Conservation (phyloP, 2,329 filamentous ascomycete genomes). For the Zalaria obscura region DNA sequence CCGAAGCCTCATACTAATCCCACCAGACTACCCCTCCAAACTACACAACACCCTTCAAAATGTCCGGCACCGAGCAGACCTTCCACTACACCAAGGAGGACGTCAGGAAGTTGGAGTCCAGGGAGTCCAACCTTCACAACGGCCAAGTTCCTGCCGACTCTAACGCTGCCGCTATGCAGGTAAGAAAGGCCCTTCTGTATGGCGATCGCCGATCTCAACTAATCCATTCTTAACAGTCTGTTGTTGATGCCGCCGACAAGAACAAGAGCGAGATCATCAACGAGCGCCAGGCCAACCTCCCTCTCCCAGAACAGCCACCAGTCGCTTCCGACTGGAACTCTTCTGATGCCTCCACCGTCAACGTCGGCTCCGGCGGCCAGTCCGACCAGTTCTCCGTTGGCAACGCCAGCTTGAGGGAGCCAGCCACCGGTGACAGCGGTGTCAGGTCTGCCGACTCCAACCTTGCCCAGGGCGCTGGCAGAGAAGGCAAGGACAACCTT, state of each 20-base stretch:
- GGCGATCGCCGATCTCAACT: not conserved
- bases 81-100: constrained; percentile 36
- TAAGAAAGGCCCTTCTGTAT: constrained; percentile 9
- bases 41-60: constrained; percentile 5
- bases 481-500: constrained; percentile 46
- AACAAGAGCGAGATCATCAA: constrained; percentile 53
- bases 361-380: constrained; percentile 50
- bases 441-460: constrained; percentile 34
- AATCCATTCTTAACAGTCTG: constrained; percentile 1
- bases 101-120: constrained; percentile 32
- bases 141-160: constrained; percentile 30
- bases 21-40: too few relatives aligned
- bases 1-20: too few relatives aligned
- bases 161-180: constrained; percentile 32
- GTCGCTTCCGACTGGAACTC: constrained; percentile 68
- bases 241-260: constrained; percentile 16
- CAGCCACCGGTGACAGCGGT: constrained; percentile 39
- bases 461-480: constrained; percentile 41
- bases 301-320: constrained; percentile 65
- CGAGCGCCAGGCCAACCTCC: constrained; percentile 56
- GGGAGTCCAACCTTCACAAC: constrained; percentile 22
- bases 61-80: constrained; percentile 23
- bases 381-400: constrained; percentile 24
- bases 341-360: constrained; percentile 51
- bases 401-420: constrained; percentile 30